Evolutionary conservation across 257 asterid genomes (phyloP), one percentile per base, ranked within the genome.

Genomic region (Solanum sparsipilum): DNA sequence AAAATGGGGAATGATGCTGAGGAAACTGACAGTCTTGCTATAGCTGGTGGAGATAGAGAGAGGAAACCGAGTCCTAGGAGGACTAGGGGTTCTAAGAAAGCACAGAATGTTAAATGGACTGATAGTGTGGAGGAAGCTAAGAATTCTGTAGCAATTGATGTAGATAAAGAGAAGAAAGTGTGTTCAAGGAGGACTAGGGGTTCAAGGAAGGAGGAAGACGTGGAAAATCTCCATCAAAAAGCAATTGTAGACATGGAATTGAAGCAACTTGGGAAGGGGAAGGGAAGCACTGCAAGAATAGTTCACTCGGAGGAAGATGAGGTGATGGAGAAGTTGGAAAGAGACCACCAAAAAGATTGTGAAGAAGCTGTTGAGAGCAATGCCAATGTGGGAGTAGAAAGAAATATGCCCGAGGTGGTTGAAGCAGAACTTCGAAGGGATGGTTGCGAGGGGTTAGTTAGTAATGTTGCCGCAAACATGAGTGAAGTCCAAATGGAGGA

Each of bases 181-280:
- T 88, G 88, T 56, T 75, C 75, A 63, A 93, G 92, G 92, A 89
- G 87, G 86, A 94, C 92, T 1, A 91, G 91, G 87, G 86, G 86
- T 90, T 91, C 91, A 13, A 86, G 76, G 82, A 90, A 89, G 90
- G 87, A 88, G 58, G 92, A 84, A 7, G 88, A 32, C 7, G 32
- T 32, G 25, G 86, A 48, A 82, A 46, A 29, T 82, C 27, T 48
- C 11, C 70, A 48, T 29, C 20, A 82, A 48, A 82, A 82, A 18
- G 31, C 0, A 29, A 65, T 3, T 46, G 70, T 29, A 48, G 0
- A 1, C 31, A 31, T 71, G 89, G 81, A 38, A 32, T 44, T 52
- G 41, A 68, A 71, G 82, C 82, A 85, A 39, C 65, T 0, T 46
- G 79, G 3, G 13, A 71, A 25, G 25, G 27, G 10, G 81, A 85